Evolutionary conservation across 1,284 basidiomycete genomes (phyloP).

Genomic region (Leccinum angustisporum): DNA sequence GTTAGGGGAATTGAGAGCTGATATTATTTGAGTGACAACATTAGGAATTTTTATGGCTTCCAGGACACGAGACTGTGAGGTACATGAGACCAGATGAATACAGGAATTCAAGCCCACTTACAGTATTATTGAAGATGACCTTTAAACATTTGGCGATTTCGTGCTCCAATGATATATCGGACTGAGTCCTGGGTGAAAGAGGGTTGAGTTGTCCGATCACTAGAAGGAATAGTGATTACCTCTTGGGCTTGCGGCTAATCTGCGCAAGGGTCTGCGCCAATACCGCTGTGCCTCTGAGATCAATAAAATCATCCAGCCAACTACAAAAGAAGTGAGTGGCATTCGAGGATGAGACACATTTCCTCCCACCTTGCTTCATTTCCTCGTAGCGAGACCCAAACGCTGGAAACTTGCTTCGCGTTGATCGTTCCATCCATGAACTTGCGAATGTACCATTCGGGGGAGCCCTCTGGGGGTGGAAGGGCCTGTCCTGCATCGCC

Average conservation of each 20-base stretch:
- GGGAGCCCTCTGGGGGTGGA: slow-evolving; percentile 60
- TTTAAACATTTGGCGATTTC: slow-evolving; percentile 90
- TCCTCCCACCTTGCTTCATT: slow-evolving; percentile 71
- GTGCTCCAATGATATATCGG: slow-evolving; percentile 78
- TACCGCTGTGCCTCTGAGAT: slow-evolving; percentile 81
- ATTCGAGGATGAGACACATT: slow-evolving; percentile 1
- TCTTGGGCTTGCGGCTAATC: slow-evolving; percentile 68
- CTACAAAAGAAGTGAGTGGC: slow-evolving; percentile 40
- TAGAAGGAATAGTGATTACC: slow-evolving; percentile 40
- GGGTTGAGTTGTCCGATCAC: background rate
- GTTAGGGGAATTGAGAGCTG: slow-evolving; percentile 83
- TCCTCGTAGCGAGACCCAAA: slow-evolving; percentile 82
- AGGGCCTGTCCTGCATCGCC: slow-evolving; percentile 53
- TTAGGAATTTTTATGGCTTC: slow-evolving; percentile 80
- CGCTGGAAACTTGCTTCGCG: slow-evolving; percentile 73
- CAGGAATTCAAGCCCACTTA: slow-evolving; percentile 36
- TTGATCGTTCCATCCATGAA: slow-evolving; percentile 88
- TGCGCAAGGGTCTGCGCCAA: slow-evolving; percentile 79
- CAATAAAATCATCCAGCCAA: slow-evolving; percentile 82
- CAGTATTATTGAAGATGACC: slow-evolving; percentile 78
- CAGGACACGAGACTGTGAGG: slow-evolving; percentile 61
- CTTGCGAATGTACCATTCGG: slow-evolving; percentile 88
- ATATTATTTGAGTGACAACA: slow-evolving; percentile 81
- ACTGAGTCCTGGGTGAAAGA: slow-evolving; percentile 49
- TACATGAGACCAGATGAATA: slow-evolving; percentile 10